Evolutionary conservation across 2,329 filamentous ascomycete species (phyloP).

Genomic region (Dothidotthia symphoricarpi): DNA sequence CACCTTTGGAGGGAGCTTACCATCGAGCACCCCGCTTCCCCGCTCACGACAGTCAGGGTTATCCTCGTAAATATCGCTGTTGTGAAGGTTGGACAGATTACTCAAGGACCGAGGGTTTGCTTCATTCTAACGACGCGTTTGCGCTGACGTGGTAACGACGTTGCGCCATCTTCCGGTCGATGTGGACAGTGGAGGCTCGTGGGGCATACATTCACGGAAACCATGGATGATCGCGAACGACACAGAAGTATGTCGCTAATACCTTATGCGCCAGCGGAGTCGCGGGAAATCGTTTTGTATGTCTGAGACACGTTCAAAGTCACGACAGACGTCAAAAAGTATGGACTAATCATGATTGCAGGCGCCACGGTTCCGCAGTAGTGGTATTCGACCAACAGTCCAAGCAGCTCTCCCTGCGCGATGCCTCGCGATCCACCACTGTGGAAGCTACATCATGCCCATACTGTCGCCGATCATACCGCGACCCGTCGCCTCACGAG

Average conservation of each 20-base stretch:
- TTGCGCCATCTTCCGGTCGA: constrained; percentile 1
- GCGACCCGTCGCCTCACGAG: constrained; percentile 43
- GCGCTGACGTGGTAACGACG: constrained; percentile 6
- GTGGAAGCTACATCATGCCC: constrained; percentile 73
- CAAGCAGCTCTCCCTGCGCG: constrained; percentile 78
- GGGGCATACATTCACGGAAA: constrained; percentile 3
- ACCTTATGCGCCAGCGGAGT: constrained; percentile 70
- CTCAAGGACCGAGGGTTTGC: constrained; percentile 1
- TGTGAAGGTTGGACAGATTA: constrained; percentile 4
- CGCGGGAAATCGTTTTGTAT: constrained; percentile 77
- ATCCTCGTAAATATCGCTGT: constrained; percentile 1
- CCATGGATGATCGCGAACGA: constrained; percentile 35
- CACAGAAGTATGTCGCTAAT: constrained; percentile 64
- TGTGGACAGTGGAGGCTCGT: background rate
- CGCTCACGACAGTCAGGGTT: constrained; percentile 14
- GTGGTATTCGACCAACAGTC: constrained; percentile 87
- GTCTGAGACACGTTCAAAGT: constrained; percentile 35
- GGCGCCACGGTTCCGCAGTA: constrained; percentile 87
- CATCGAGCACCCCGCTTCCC: constrained; percentile 20
- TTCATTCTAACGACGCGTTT: constrained; percentile 2
- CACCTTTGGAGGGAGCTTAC: constrained; percentile 2
- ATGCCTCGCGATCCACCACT: constrained; percentile 51
- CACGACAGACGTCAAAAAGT: background rate
- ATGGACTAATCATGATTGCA: constrained; percentile 43
- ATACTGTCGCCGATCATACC: constrained; percentile 77